Conservation (phyloP, 192 early-diverging fungal species). For the Gamsiella multidivaricata region DNA sequence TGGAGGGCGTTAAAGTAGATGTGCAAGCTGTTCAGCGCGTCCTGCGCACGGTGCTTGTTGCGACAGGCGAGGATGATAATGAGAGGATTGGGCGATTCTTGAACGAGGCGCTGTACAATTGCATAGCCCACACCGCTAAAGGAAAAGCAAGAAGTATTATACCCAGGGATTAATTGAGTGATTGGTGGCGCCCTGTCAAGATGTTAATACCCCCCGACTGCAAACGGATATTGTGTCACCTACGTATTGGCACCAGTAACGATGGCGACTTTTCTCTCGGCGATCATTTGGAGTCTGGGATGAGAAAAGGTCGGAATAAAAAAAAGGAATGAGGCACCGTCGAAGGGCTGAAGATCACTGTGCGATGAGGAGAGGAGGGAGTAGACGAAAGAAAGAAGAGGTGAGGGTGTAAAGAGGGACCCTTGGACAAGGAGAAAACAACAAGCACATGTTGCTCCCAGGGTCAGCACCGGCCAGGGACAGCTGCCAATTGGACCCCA, state of each 20-base stretch:
- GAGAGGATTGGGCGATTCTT: conserved; percentile 40
- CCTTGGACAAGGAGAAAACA: too few relatives aligned
- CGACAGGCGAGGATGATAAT: conserved; percentile 65
- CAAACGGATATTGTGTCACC: too few relatives aligned
- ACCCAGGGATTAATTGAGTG: neutral
- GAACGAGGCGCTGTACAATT: conserved; percentile 60
- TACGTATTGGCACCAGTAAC: conserved; percentile 64
- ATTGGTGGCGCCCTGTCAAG: neutral
- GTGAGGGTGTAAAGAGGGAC: neutral
- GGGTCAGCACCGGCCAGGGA: too few relatives aligned
- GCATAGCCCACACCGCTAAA: conserved; percentile 64
- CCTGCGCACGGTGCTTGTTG: conserved; percentile 55
- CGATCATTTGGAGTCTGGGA: neutral
- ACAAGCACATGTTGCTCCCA: too few relatives aligned
- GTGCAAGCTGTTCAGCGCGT: conserved; percentile 50
- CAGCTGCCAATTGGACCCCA: too few relatives aligned
- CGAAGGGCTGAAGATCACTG: too few relatives aligned
- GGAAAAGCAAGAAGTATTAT: neutral
- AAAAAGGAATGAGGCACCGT: neutral
- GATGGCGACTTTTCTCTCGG: conserved; percentile 52
- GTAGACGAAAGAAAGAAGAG: neutral
- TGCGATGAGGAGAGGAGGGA: neutral
- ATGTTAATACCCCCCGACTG: too few relatives aligned
- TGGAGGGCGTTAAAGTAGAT: conserved; percentile 15
- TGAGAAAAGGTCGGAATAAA: neutral